These are phyloP conservation scores for Russula emetica DNA, from an alignment of 768 basidiomycete species.

Conservation along the genomic window DNA sequence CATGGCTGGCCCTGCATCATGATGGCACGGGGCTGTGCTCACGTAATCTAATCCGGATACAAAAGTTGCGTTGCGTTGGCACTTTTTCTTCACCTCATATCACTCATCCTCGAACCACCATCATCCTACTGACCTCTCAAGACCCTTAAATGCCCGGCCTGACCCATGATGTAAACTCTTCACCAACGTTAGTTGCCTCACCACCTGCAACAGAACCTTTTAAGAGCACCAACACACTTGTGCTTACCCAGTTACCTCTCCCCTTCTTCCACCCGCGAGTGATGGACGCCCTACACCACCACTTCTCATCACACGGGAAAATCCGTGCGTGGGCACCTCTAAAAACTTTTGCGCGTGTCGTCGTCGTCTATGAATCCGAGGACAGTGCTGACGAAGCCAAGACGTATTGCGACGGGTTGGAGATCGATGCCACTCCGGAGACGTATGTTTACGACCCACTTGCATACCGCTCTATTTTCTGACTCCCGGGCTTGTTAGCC, in stretches of 20 bases:
- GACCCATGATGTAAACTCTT: conserved; percentile 11
- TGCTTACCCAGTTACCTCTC: conserved; percentile 72
- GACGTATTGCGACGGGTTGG: conserved; percentile 56
- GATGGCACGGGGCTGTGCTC: not conserved
- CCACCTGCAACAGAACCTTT: conserved; percentile 22
- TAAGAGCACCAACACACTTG: conserved; percentile 73
- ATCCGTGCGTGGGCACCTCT: conserved; percentile 92
- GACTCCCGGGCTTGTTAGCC: conserved; percentile 36
- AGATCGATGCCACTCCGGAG: conserved; percentile 56
- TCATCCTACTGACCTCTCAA: not conserved
- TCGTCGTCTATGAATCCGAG: conserved; percentile 69
- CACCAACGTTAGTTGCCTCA: conserved; percentile 8
- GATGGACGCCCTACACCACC: conserved; percentile 57
- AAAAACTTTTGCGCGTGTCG: conserved; percentile 71
- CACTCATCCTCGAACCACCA: not conserved
- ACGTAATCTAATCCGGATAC: not conserved
- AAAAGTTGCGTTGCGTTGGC: not conserved
- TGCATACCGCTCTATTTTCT: not conserved
- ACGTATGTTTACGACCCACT: conserved; percentile 31
- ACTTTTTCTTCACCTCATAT: too few relatives aligned
- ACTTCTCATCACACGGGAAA: conserved; percentile 73
- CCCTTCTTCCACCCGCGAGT: conserved; percentile 72
- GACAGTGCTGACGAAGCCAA: conserved; percentile 67
- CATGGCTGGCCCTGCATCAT: too few relatives aligned
- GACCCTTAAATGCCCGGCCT: conserved; percentile 17